These are phyloP conservation scores for Fusarium circinatum DNA, from an alignment of 2,329 filamentous ascomycete genomes.

Conservation along the genomic window DNA sequence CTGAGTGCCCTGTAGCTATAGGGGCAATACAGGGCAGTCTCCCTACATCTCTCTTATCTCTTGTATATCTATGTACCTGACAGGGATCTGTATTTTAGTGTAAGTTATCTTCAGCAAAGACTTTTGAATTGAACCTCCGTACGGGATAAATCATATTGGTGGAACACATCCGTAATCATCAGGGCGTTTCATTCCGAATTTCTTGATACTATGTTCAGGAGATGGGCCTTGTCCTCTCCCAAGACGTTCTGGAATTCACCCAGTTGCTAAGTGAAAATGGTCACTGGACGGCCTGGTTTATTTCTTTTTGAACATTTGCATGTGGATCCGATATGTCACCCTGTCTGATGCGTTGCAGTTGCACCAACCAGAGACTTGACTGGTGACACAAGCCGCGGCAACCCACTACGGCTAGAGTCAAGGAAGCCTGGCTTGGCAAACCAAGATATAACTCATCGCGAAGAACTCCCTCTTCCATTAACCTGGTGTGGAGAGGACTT, in stretches of 20 bases:
- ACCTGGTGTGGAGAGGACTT: conserved; percentile 4
- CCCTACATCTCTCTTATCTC: too few relatives aligned
- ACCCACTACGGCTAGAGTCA: conserved; percentile 7
- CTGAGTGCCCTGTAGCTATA: too few relatives aligned
- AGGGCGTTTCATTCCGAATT: neutral
- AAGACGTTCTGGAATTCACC: conserved; percentile 4
- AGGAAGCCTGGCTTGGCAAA: neutral
- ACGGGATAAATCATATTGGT: neutral
- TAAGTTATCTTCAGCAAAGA: too few relatives aligned
- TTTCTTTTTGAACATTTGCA: conserved; percentile 14
- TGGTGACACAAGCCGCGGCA: conserved; percentile 9
- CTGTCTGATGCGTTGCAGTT: neutral
- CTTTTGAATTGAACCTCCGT: too few relatives aligned
- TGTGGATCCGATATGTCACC: conserved; percentile 8
- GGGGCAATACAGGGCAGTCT: too few relatives aligned
- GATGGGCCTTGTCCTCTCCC: conserved; percentile 3
- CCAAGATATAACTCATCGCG: conserved; percentile 4
- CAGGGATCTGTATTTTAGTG: too few relatives aligned
- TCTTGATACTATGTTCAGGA: neutral
- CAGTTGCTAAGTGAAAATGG: neutral
- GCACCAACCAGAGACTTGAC: conserved; percentile 1
- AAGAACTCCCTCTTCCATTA: neutral
- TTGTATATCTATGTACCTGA: too few relatives aligned
- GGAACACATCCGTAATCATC: neutral
- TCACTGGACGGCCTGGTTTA: neutral